Base-by-base conservation (phyloP, 495 filamentous ascomycete species). In the Delitschia confertaspora region DNA sequence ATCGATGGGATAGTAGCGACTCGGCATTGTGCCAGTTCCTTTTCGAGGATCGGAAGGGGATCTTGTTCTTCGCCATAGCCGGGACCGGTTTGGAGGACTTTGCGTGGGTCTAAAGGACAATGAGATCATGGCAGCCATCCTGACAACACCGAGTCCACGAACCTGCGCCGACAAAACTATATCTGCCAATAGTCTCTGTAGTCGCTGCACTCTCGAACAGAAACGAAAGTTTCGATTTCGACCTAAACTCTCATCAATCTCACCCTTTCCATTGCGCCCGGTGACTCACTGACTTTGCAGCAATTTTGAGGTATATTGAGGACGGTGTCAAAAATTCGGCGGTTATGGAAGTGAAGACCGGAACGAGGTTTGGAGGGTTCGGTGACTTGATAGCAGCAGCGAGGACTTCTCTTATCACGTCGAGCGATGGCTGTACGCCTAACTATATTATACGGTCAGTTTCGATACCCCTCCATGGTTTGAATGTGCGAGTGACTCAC, bases 161-260 rank as follows among this genome's bases (percentile, higher is more conserved):
- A 83, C 85, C 82, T 44, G 85, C 83, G 45, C 93, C 91, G 31
- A 98, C 78, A 63, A 98, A 98, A 64, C 85, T 93, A 60, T 93
- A 94, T 50, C 93, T 71, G 25, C 88, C 89, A 51, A 96, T 85
- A 1, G 78, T 88, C 65, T 95, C 89, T 18, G 79, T 78, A 10
- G 85, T 93, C 17, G 86, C 85, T 5, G 88, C 91, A 59, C 85
- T 94, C 65, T 98, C 91, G 60, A 93, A 93, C 25, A 96, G 74
- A 60, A 96, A 95, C 6, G 81, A 84, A 45, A 76, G 73, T 34
- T 77, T 69, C 9, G 74, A 73, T 43, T 78, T 68, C 43, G 72
- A 64, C 48, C 72, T 73, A 33, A 26, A 11, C 18, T 8, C 4
- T 16, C n/a, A 18, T 56, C 34, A 56, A 33, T 29, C 10, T 23